phyloP scores from a whole-genome alignment of 257 asterid genomes.

The Solanum pimpinellifolium region DNA sequence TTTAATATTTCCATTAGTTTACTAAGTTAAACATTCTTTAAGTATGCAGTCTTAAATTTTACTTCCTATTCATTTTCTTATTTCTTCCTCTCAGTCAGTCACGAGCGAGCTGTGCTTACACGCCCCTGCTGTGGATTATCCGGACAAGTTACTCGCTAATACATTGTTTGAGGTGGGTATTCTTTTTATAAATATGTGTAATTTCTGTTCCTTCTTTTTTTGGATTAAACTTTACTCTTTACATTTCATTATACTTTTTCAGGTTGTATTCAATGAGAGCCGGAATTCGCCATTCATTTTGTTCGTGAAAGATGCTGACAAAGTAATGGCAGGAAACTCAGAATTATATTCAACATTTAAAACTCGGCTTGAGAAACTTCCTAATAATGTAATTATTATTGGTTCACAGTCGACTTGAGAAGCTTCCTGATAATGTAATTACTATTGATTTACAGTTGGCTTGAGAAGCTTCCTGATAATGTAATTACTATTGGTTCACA shows the following conservation, averaged over 20 bases:
- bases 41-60: background rate
- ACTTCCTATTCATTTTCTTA: background rate
- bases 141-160: conserved; percentile 49
- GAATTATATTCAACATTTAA: conserved; percentile 55
- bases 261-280: conserved; percentile 66
- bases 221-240: background rate
- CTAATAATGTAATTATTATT: too few relatives aligned
- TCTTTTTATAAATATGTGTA: background rate
- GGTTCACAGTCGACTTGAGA: too few relatives aligned
- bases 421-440: too few relatives aligned
- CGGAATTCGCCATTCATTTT: conserved; percentile 68
- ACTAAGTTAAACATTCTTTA: background rate
- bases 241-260: conserved; percentile 7
- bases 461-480: too few relatives aligned
- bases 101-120: conserved; percentile 47
- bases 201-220: background rate
- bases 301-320: conserved; percentile 86
- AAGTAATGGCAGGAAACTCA: conserved; percentile 58
- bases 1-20: background rate
- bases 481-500: too few relatives aligned
- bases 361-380: too few relatives aligned
- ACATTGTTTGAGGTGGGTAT: conserved; percentile 72
- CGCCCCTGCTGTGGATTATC: conserved; percentile 46
- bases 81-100: conserved; percentile 29
- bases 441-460: too few relatives aligned